These are phyloP conservation scores for Aureobasidium sp. DNA, from an alignment of 2,329 filamentous ascomycete species.

Conservation along the genomic window DNA sequence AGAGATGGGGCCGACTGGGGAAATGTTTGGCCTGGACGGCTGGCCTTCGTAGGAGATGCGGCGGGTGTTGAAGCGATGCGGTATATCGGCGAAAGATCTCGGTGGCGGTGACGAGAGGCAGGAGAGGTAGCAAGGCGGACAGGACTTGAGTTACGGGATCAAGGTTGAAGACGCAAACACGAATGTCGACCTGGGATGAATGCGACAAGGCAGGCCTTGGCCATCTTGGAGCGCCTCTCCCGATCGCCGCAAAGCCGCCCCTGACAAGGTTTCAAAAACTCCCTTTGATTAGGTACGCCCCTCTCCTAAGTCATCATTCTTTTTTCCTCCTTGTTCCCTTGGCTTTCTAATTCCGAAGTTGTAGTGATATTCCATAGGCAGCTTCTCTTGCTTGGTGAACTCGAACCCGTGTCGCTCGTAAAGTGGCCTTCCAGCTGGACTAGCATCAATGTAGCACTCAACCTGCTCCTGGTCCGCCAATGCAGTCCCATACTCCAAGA, in stretches of 20 bases:
- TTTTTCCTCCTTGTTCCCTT: background rate
- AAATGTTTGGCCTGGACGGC: background rate
- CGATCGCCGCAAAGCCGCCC: background rate
- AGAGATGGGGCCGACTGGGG: background rate
- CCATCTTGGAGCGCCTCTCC: background rate
- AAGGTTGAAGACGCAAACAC: background rate
- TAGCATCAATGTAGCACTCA: background rate
- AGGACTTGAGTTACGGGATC: background rate
- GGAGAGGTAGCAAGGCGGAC: background rate
- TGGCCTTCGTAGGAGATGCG: background rate
- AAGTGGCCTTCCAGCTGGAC: background rate
- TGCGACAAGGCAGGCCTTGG: slow-evolving; percentile 5
- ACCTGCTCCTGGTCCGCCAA: background rate
- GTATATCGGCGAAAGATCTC: background rate
- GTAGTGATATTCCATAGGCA: background rate
- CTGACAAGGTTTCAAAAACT: background rate
- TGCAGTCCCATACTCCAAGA: background rate
- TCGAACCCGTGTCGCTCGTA: background rate
- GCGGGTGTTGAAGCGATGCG: background rate
- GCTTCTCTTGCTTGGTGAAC: background rate
- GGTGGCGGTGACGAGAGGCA: background rate
- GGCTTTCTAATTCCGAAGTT: background rate
- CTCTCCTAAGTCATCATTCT: background rate
- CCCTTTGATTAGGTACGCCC: background rate
- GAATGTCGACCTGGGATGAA: background rate